Base-by-base conservation (phyloP, 2,329 filamentous ascomycete genomes). In the Ophiostoma montium region DNA sequence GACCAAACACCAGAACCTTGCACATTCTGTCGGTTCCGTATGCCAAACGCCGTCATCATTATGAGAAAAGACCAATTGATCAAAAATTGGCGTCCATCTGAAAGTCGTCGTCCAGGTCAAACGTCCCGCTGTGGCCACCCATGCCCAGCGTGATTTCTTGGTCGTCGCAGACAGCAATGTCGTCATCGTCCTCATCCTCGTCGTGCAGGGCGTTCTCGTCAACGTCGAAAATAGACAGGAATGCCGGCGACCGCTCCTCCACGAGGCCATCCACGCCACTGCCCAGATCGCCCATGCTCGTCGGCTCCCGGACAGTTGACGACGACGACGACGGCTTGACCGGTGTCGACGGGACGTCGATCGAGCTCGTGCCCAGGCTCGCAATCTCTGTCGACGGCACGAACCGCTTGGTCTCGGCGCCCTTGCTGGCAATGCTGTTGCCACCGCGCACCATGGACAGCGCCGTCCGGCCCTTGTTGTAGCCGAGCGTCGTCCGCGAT, bases 401-500 rank as follows among this genome's bases (percentile, higher is more conserved):
- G 21, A 44, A 44, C 11, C 42, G 30, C 42, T 23, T 42, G 13
- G 68, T 70, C 8, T 61, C 46, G 64, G 23, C 23, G 8, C 23
- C 23, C 23, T 27, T 67, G 35, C 63, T 56, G 23, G 23, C 35
- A 36, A 18, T 46, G 43, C 35, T 35, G 11, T 52, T 49, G n/a
- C 49, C 36, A 56, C 56, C 58, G 13, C 66, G 66, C 30, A 75
- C 59, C 38, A 72, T 62, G 0, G 70, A 70, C 1, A 70, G 72
- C 5, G 72, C 68, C 5, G 69, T 69, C 32, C 86, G 77, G 32
- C 89, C 88, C 62, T 84, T 86, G 50, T 77, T 85, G 61, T 94
- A 95, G 15, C 89, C 89, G 38, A 95, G 74, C 0, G 88, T 95
- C 49, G 79, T 89, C 54, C 81, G 78, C 2, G 88, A 94, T 6